Conservation (phyloP, 2,329 filamentous ascomycete genomes). For the Didymella arachidicola region DNA sequence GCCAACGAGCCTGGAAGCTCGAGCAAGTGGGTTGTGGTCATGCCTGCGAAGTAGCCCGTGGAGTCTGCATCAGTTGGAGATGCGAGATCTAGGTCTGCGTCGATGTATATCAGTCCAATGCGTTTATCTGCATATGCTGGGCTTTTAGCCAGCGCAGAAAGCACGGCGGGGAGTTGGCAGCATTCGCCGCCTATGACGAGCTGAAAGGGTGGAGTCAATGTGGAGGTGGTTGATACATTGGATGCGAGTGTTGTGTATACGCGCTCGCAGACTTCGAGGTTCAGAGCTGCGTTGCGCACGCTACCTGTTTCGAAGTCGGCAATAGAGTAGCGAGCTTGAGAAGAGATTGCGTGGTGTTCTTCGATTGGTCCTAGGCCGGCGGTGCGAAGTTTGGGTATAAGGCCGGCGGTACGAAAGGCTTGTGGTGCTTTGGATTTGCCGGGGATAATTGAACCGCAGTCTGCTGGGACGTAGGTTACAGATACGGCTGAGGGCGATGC, state of each 20-base stretch:
- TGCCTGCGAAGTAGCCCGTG: not conserved
- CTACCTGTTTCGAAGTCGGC: not conserved
- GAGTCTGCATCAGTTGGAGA: not conserved
- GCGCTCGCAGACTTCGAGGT: not conserved
- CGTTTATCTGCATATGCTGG: not conserved
- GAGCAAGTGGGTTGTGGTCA: not conserved
- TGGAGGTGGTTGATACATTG: not conserved
- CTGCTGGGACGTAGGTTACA: not conserved
- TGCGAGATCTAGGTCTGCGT: not conserved
- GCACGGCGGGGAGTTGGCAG: not conserved
- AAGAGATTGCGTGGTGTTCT: not conserved
- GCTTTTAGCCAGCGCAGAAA: not conserved
- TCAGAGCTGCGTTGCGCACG: not conserved
- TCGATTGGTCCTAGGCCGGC: not conserved
- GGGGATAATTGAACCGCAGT: not conserved
- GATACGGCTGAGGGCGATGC: not conserved
- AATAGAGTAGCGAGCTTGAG: not conserved
- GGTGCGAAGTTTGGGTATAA: not conserved
- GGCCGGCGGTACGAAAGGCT: not conserved
- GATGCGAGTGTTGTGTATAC: not conserved
- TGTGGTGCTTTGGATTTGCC: not conserved
- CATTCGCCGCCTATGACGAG: not conserved
- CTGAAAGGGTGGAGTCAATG: not conserved
- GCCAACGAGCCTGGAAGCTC: not conserved
- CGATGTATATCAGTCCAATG: not conserved